Base-by-base conservation (phyloP, 225 moss, liverwort and hornwort species). In the Marchantia paleacea region DNA sequence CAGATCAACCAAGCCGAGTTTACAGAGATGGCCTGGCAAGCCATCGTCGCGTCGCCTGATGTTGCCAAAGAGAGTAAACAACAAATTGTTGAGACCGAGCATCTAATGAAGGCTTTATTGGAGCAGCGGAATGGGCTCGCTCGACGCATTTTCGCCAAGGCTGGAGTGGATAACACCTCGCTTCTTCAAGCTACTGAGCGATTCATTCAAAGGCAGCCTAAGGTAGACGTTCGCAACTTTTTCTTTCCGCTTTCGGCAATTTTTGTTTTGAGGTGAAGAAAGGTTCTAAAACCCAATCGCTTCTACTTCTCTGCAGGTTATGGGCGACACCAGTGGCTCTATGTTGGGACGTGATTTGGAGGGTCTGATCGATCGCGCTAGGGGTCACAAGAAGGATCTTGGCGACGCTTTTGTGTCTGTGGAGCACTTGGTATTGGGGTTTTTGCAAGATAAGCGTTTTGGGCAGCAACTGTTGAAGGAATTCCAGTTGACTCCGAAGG, bases 1-100 rank as follows among this genome's bases (percentile, higher is more conserved):
- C 92, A 96, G 96, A 99, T 99, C 72, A 95, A 89, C 82, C 95
- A 95, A 78, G 91, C 87, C 10, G 95, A 99, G 66, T 99, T 99
- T 54, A 95, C 97, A 51, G 95, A 93, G 65, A 93, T 95, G 97
- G 97, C 97, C 5, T 99, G 97, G 95, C 93, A 93, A 80, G 93
- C 97, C 53, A 89, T 99, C 72, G 90, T 99, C 48, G 91, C 93
- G 26, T 95, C 93, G 26, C 92, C 90, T 2, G 97, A 99, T 49
- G 97, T 99, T 60, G 97, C 97, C 25, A 95, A 95, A 86, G 97
- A 94, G 83, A 95, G 89, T 55, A 99, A 99, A 80, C 97, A 99
- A 78, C 95, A 97, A 64, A 93, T 97, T 81, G 97, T 97, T 31
- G 97, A 97, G 82, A 93, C 97, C 14, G 97, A 97, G 74, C 97